Evolutionary conservation across 257 asterid genomes (phyloP).

Genomic region (Primulina eburnea): DNA sequence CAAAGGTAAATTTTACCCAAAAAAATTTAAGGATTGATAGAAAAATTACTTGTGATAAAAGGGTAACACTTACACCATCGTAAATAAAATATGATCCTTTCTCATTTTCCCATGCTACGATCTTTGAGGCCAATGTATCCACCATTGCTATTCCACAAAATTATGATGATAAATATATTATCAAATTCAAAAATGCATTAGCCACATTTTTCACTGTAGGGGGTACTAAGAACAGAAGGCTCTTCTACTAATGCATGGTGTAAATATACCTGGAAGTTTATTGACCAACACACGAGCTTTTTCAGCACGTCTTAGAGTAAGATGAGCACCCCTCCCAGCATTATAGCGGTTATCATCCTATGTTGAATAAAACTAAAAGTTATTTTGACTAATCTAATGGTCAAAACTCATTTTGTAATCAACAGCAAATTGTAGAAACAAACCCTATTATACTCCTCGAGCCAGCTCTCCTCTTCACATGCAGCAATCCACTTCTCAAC

Average conservation of each 20-base stretch:
- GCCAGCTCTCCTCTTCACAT: conserved; percentile 98
- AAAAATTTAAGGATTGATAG: background rate
- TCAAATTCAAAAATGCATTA: conserved; percentile 8
- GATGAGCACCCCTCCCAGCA: conserved; percentile 98
- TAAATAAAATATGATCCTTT: conserved; percentile 72
- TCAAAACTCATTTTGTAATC: conserved; percentile 14
- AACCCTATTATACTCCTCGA: conserved; percentile 95
- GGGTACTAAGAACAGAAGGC: conserved; percentile 9
- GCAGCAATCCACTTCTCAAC: conserved; percentile 98
- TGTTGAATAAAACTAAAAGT: conserved; percentile 16
- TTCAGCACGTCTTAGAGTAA: conserved; percentile 92
- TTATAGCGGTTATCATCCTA: conserved; percentile 95
- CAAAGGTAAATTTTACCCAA: background rate
- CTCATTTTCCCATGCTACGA: conserved; percentile 84
- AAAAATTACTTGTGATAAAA: conserved; percentile 5
- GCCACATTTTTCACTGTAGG: background rate
- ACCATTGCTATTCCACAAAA: conserved; percentile 66
- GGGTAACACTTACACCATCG: conserved; percentile 67
- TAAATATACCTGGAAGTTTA: conserved; percentile 81
- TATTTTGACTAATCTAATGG: conserved; percentile 23
- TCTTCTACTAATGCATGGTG: conserved; percentile 6
- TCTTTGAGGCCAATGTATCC: conserved; percentile 78
- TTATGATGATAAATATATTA: conserved; percentile 2
- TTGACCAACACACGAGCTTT: conserved; percentile 87
- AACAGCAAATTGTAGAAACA: conserved; percentile 21